Evolutionary conservation across 768 basidiomycete genomes (phyloP).

Genomic region (Filobasidium floriforme): DNA sequence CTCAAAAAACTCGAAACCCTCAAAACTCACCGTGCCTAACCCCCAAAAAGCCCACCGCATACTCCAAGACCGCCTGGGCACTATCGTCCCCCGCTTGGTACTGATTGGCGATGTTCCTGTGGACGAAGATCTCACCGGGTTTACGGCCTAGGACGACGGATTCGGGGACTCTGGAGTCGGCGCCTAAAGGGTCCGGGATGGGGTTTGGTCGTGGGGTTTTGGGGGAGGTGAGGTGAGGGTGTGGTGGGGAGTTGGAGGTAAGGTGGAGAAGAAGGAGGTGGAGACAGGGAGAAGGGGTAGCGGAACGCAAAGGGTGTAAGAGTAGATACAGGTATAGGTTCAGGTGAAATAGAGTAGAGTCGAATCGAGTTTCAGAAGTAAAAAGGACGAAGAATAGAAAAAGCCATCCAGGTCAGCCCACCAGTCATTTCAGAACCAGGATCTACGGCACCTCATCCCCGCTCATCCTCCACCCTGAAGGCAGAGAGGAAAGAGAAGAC

Average conservation of each 20-base stretch:
- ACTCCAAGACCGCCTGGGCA: conserved; percentile 63
- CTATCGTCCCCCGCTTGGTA: conserved; percentile 65
- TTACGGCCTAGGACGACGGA: conserved; percentile 50
- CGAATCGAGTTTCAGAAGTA: too few species aligned
- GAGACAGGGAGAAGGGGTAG: background rate
- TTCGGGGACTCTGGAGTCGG: conserved; percentile 80
- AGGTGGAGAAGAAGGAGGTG: background rate
- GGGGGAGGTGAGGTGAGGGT: background rate
- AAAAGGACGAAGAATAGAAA: too few species aligned
- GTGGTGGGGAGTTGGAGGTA: background rate
- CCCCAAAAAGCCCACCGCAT: conserved; percentile 62
- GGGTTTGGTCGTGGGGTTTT: background rate
- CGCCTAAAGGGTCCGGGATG: conserved; percentile 32
- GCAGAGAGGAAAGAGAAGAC: too few species aligned
- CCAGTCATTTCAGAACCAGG: too few species aligned
- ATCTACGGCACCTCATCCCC: too few species aligned
- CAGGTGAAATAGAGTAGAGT: too few species aligned
- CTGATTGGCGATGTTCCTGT: conserved; percentile 87
- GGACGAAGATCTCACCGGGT: conserved; percentile 73
- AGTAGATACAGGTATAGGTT: too few species aligned
- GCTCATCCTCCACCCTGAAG: too few species aligned
- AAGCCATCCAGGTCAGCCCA: too few species aligned
- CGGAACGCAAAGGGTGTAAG: background rate
- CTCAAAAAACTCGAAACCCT: too few species aligned
- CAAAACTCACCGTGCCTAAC: conserved; percentile 64